These are phyloP conservation scores for Fusarium sp. DNA, from an alignment of 2,329 filamentous ascomycete species.

Conservation along the genomic window DNA sequence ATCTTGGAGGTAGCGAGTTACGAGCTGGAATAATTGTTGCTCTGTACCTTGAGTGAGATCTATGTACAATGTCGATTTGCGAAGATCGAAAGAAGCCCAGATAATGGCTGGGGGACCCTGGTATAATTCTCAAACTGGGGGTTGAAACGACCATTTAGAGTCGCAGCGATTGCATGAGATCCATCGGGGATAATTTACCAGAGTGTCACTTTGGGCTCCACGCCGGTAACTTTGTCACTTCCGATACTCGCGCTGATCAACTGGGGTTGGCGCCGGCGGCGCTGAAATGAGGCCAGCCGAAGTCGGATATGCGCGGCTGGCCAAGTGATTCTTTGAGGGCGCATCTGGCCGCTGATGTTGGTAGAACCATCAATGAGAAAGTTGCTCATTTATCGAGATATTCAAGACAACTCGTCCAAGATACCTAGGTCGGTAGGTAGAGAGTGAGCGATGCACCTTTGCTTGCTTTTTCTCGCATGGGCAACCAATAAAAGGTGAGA, in stretches of 20 bases:
- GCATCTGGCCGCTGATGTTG: neutral
- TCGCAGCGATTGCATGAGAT: slow-evolving; percentile 40
- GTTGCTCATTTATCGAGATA: slow-evolving; percentile 3
- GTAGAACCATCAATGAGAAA: neutral
- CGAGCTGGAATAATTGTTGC: slow-evolving; percentile 10
- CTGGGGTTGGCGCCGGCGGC: slow-evolving; percentile 34
- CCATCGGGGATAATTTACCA: slow-evolving; percentile 35
- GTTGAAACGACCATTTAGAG: slow-evolving; percentile 19
- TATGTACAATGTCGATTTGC: slow-evolving; percentile 38
- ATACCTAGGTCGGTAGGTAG: neutral
- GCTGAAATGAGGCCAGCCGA: slow-evolving; percentile 31
- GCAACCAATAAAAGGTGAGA: slow-evolving; percentile 3
- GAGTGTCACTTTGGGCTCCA: slow-evolving; percentile 35
- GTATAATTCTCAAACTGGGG: slow-evolving; percentile 3
- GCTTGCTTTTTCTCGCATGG: slow-evolving; percentile 5
- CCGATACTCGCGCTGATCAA: slow-evolving; percentile 40
- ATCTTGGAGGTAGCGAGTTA: slow-evolving; percentile 6
- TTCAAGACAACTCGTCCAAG: neutral
- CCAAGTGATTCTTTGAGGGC: neutral
- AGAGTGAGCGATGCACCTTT: neutral
- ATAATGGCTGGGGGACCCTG: slow-evolving; percentile 17
- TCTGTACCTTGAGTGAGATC: slow-evolving; percentile 11
- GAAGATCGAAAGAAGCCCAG: slow-evolving; percentile 36
- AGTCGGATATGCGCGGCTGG: slow-evolving; percentile 18
- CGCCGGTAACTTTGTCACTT: slow-evolving; percentile 36